A percentile compares a stretch with the other conserved stretches of the same genome.
Evolutionary conservation across 371 early-diverging fungal genomes (phyloP).

Genomic region (Lichtheimia corymbifera): DNA sequence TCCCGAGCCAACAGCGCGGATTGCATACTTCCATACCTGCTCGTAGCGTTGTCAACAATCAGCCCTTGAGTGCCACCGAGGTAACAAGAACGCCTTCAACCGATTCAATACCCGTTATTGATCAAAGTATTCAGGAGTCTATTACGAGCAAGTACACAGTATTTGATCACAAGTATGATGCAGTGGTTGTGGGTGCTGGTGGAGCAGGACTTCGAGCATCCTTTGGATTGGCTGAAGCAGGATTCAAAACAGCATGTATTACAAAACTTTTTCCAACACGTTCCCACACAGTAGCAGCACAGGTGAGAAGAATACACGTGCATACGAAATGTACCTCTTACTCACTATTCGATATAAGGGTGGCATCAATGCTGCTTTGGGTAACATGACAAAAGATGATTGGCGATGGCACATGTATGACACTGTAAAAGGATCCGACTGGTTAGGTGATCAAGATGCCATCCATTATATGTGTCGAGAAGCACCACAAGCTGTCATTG

Average conservation of each 20-base stretch:
- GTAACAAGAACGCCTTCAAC: conserved; percentile 49
- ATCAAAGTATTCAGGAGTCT: conserved; percentile 36
- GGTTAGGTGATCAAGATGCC: conserved; percentile 98
- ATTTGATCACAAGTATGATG: conserved; percentile 97
- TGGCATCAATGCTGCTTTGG: conserved; percentile 98
- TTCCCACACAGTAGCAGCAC: conserved; percentile 98
- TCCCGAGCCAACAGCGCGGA: conserved; percentile 28
- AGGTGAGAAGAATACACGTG: conserved; percentile 49
- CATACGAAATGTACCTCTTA: background rate
- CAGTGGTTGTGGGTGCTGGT: conserved; percentile 97
- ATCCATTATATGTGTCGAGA: conserved; percentile 99
- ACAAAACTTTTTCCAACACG: conserved; percentile 98
- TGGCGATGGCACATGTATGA: conserved; percentile 99
- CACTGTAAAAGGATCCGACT: conserved; percentile 98
- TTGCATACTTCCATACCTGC: conserved; percentile 68
- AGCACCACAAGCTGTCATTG: conserved; percentile 94
- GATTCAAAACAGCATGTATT: conserved; percentile 98
- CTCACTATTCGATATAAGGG: conserved; percentile 58
- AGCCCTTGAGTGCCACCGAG: conserved; percentile 73
- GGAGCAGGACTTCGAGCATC: conserved; percentile 98
- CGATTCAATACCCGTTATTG: background rate
- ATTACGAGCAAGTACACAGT: conserved; percentile 83
- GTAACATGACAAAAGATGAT: conserved; percentile 99
- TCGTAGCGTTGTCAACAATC: conserved; percentile 69
- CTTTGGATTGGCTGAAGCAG: conserved; percentile 96